Evolutionary conservation across 2,329 filamentous ascomycete genomes (phyloP).

Genomic region (Aspergillus niger): DNA sequence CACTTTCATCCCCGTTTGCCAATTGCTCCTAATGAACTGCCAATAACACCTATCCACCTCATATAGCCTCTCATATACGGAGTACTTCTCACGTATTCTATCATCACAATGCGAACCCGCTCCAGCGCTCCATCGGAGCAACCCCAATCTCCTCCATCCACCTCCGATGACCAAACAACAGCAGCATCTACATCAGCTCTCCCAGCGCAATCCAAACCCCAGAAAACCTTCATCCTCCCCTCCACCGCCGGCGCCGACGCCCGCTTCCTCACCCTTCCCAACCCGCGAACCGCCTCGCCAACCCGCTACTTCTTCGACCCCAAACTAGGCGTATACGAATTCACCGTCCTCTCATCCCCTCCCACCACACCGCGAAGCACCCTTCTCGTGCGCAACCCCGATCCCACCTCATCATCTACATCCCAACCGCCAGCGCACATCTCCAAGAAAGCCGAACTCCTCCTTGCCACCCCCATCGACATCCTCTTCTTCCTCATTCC

Average conservation of each 20-base stretch:
- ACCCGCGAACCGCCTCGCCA: slow-evolving; percentile 53
- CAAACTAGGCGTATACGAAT: slow-evolving; percentile 60
- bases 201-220: slow-evolving; percentile 31
- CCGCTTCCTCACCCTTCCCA: slow-evolving; percentile 57
- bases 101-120: slow-evolving; percentile 25
- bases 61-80: no score
- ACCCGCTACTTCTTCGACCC: slow-evolving; percentile 63
- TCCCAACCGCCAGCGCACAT: slow-evolving; percentile 52
- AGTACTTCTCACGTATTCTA: neutral
- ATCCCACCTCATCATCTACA: slow-evolving; percentile 9
- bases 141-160: slow-evolving; percentile 3
- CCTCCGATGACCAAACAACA: slow-evolving; percentile 26
- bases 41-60: neutral
- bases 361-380: slow-evolving; percentile 57
- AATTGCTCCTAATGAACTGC: neutral
- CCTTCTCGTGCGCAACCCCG: slow-evolving; percentile 47
- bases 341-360: slow-evolving; percentile 58
- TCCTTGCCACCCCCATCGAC: slow-evolving; percentile 81
- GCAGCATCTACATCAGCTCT: slow-evolving; percentile 9
- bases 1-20: no score
- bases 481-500: slow-evolving; percentile 81
- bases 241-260: slow-evolving; percentile 53
- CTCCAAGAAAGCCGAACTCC: slow-evolving; percentile 70
- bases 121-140: slow-evolving; percentile 23
- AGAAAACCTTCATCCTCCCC: slow-evolving; percentile 61